Evolutionary conservation across 495 filamentous ascomycete genomes (phyloP), one percentile per base, ranked within the genome.

Genomic region (Massariosphaeria phaeospora): DNA sequence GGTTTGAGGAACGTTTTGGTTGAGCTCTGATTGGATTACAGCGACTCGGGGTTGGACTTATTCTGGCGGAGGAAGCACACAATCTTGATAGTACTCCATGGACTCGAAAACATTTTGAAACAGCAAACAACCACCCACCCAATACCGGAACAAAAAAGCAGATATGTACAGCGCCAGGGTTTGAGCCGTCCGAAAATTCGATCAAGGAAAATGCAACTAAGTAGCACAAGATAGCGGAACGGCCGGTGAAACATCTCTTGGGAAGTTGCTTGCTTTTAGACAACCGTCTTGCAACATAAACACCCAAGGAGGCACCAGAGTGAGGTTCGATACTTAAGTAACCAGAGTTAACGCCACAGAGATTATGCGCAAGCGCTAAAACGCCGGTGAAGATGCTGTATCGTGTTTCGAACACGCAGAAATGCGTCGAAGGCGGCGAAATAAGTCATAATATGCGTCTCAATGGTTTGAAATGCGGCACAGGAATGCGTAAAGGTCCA

Each of bases 281-380:
- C 45, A 26, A 48, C 27, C 56, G 33, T 40, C 53, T 52, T 35
- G 48, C 50, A 51, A 33, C 39, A 55, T 44, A 55, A 57, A 62
- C 59, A 53, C 59, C 59, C 8, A 24, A 52, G 39, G 20, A 53
- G 13, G 29, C 25, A 27, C n/a, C n/a, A n/a, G n/a, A n/a, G n/a
- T n/a, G n/a, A n/a, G n/a, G n/a, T n/a, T n/a, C n/a, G n/a, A n/a
- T n/a, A n/a, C n/a, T n/a, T n/a, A 48, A 39, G 18, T 12, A 44
- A 40, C 29, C 25, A 20, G 17, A 52, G 47, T 40, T 39, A 62
- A 62, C 59, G 59, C 59, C 59, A 58, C 49, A 45, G 25, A 27
- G 36, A 55, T 51, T 54, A 63, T 63, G 59, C 59, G 58, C 49
- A 42, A 50, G 55, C 59, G 43, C 45, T 63, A 48, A 58, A n/a